These are phyloP conservation scores for Tagetes erecta DNA, from an alignment of 129 eudicot genomes.

Conservation along the genomic window DNA sequence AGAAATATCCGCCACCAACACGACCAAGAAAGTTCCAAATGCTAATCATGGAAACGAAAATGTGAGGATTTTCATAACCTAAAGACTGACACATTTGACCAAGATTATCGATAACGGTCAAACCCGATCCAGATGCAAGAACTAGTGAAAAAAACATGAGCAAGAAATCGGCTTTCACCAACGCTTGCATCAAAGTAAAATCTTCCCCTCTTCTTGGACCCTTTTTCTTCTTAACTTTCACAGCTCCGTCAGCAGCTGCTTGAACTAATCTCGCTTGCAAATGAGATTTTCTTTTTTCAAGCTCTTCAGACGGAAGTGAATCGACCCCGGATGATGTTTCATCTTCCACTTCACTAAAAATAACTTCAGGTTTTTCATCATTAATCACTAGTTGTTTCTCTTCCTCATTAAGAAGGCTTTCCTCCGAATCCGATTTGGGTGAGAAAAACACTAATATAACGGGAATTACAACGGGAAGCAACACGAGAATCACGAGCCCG, in stretches of 20 bases:
- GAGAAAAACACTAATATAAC: slow-evolving; percentile 40
- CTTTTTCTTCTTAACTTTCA: slow-evolving; percentile 56
- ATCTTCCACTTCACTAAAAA: slow-evolving; percentile 65
- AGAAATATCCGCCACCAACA: slow-evolving; percentile 80
- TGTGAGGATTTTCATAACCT: slow-evolving; percentile 60
- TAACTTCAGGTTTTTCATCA: slow-evolving; percentile 34
- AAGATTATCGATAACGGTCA: slow-evolving; percentile 68
- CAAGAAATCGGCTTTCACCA: slow-evolving; percentile 70
- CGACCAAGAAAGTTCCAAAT: slow-evolving; percentile 88
- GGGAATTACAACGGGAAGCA: slow-evolving; percentile 57
- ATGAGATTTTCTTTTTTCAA: slow-evolving; percentile 53
- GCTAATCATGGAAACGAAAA: slow-evolving; percentile 77
- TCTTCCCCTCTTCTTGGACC: slow-evolving; percentile 80
- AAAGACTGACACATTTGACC: slow-evolving; percentile 76
- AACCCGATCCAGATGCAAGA: slow-evolving; percentile 75
- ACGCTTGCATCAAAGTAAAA: slow-evolving; percentile 65
- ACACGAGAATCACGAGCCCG: slow-evolving; percentile 46
- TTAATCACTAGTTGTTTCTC: slow-evolving; percentile 32
- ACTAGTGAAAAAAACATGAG: slow-evolving; percentile 68
- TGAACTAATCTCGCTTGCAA: slow-evolving; percentile 58
- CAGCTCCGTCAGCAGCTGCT: slow-evolving; percentile 74
- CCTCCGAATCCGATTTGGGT: slow-evolving; percentile 42
- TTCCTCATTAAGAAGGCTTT: slow-evolving; percentile 50
- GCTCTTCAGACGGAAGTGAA: slow-evolving; percentile 41
- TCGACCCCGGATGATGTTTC: slow-evolving; percentile 42